Evolutionary conservation across 805 yeast species (phyloP).

Genomic region (Lipomyces chichibuensis): DNA sequence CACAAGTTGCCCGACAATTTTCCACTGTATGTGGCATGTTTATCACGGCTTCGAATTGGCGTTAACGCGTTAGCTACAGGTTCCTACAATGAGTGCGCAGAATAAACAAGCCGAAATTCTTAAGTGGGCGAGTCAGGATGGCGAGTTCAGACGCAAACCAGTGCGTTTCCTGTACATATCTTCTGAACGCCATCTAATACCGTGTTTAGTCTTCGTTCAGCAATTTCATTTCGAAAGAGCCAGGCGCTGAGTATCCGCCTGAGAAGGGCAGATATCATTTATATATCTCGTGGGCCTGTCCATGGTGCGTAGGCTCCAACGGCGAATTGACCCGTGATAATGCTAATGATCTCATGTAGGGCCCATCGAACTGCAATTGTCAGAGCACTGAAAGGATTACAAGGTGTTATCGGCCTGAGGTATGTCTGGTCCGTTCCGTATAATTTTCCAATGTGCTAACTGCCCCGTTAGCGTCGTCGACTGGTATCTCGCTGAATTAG

Average conservation of each 20-base stretch:
- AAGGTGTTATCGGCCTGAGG: constrained; percentile 49
- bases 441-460: neutral
- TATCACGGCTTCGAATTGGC: too few relatives aligned
- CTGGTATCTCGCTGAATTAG: constrained; percentile 84
- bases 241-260: constrained; percentile 74
- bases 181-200: neutral
- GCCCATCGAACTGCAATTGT: constrained; percentile 84
- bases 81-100: neutral
- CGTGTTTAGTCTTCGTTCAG: constrained; percentile 53
- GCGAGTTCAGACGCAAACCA: constrained; percentile 36
- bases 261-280: constrained; percentile 84
- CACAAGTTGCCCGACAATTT: too few relatives aligned
- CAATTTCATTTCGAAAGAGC: constrained; percentile 58
- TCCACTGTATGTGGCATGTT: too few relatives aligned
- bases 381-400: constrained; percentile 72
- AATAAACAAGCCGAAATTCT: constrained; percentile 15
- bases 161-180: constrained; percentile 13
- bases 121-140: constrained; percentile 35
- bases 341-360: constrained; percentile 36
- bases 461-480: constrained; percentile 79
- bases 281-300: constrained; percentile 89
- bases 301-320: constrained; percentile 89
- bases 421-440: neutral
- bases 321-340: neutral
- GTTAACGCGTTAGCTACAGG: neutral